Conservation (phyloP, 73 alveolate genomes). For the Paramecium tetraurelia region DNA sequence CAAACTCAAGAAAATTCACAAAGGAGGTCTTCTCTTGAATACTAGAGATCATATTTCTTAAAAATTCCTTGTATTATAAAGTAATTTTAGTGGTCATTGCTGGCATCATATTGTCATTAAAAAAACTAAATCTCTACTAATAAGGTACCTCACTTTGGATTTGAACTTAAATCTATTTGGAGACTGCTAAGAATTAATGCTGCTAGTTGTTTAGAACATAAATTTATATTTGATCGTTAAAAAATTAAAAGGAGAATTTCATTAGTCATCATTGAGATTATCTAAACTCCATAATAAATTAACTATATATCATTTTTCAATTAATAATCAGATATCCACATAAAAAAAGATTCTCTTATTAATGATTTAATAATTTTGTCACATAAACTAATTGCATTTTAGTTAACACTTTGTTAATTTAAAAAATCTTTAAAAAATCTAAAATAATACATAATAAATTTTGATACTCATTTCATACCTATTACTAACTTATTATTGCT, state of each 20-base stretch:
- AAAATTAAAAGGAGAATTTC: not conserved
- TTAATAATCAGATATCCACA: too few species aligned
- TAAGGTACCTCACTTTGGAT: not conserved
- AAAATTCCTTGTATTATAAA: not conserved
- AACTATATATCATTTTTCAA: too few species aligned
- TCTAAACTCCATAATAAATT: not conserved
- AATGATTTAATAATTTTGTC: not conserved
- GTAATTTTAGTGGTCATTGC: not conserved
- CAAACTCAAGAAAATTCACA: not conserved
- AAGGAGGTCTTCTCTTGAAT: not conserved
- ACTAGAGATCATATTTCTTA: not conserved
- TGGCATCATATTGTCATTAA: not conserved
- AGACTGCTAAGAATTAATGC: not conserved
- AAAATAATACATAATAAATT: not conserved
- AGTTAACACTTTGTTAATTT: not conserved
- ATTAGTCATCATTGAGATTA: not conserved
- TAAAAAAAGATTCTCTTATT: too few species aligned
- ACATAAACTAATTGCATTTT: not conserved
- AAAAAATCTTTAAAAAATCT: not conserved
- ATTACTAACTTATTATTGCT: not conserved
- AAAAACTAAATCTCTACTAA: not conserved
- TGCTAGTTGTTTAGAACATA: slow-evolving; percentile 21
- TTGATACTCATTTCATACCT: not conserved
- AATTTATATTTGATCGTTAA: not conserved
- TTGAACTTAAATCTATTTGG: slow-evolving; percentile 25